Evolutionary conservation across 371 early-diverging fungal genomes (phyloP), one percentile per base, ranked within the genome.

Genomic region (Entomophthora muscae): DNA sequence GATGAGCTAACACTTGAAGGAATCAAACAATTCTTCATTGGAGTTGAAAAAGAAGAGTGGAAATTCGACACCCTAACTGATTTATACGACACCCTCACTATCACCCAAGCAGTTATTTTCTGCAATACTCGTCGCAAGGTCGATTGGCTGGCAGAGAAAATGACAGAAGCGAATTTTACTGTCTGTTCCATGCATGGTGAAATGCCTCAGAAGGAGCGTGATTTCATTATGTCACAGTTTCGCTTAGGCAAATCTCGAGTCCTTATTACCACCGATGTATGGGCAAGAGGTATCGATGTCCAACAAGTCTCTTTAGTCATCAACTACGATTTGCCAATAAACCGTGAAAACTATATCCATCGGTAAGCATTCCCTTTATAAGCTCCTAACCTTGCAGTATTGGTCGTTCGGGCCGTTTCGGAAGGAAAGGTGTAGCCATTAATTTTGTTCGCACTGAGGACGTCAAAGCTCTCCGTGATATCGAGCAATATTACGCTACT

Each of bases 1-100:
- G 99, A 98, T 78, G 99, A 99, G 75, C 82, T 99, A 76, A 99
- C 99, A n/a, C 78, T 99, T 52, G 98, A 98, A 78, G 99, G 99
- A 66, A 99, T 99, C 74, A 94, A 95, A 72, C 99, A 99, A 73
- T 99, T 97, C 83, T 99, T 89, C 77, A 90, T 99, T 17, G 87
- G 92, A 52, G 91, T 99, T 10, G 99, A 97, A 72, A 83, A 84
- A 72, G 93, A 91, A 75, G 96, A 90, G 70, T 93, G 86, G 92
- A 98, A 91, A 74, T 89, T 91, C 65, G 93, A 89, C 76, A 99
- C 95, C 23, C 82, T 93, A 53, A 93, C 89, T 70, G 98, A 99
- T 75, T 73, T 99, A 42, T 98, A 98, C 78, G 91, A 92, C 70
- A 93, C 93, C 23, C 72, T 95, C 61, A 89, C 89, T 33, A 90